Percentiles rank a stretch among this genome's conserved stretches.
Evolutionary conservation across 306 rosid genomes (phyloP).

Genomic region (Alnus glutinosa): DNA sequence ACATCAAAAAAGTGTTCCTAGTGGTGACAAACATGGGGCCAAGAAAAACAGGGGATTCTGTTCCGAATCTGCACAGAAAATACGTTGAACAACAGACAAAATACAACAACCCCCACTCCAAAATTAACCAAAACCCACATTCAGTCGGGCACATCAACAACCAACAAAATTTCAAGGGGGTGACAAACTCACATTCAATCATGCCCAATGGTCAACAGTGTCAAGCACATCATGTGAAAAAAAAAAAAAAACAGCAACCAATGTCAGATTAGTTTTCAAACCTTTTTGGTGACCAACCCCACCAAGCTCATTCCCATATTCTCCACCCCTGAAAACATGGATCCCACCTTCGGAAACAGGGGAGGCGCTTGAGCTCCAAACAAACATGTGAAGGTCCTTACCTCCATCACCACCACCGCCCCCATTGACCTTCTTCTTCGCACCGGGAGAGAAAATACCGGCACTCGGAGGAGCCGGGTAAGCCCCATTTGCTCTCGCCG

Average conservation of each 20-base stretch:
- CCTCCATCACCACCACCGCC: slow-evolving; percentile 54
- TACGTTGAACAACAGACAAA: slow-evolving; percentile 23
- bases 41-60: slow-evolving; percentile 21
- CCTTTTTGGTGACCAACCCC: slow-evolving; percentile 79
- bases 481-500: slow-evolving; percentile 26
- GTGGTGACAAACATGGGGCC: slow-evolving; percentile 23
- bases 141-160: slow-evolving; percentile 24
- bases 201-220: not conserved
- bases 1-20: not conserved
- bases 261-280: slow-evolving; percentile 21
- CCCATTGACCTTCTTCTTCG: slow-evolving; percentile 45
- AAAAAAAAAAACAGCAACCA: not conserved
- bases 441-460: slow-evolving; percentile 73
- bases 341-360: slow-evolving; percentile 85
- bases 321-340: slow-evolving; percentile 82
- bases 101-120: slow-evolving; percentile 36
- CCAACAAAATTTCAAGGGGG: slow-evolving; percentile 12
- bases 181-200: not conserved
- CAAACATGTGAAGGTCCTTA: slow-evolving; percentile 87
- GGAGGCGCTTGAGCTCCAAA: slow-evolving; percentile 91
- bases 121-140: slow-evolving; percentile 21
- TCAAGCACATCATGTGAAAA: not conserved
- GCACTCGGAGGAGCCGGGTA: slow-evolving; percentile 63
- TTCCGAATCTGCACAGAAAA: not conserved
- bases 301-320: slow-evolving; percentile 51